Percentiles rank a stretch among this genome's conserved stretches.
Conservation (phyloP, 805 yeast genomes). For the Myxozyma geophila region DNA sequence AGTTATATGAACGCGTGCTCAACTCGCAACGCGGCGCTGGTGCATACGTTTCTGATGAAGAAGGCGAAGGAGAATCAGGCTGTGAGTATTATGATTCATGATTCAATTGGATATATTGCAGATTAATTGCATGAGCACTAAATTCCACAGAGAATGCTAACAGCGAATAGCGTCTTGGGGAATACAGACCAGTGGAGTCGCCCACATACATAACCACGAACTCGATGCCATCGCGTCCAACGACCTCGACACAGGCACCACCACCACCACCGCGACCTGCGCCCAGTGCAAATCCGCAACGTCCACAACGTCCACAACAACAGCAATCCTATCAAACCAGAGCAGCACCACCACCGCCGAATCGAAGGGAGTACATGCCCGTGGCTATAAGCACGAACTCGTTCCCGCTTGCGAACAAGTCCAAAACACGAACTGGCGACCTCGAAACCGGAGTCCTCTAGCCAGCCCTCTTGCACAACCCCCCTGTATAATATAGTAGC, state of each 20-base stretch:
- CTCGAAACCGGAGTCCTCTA: conserved; percentile 23
- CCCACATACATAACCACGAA: conserved; percentile 10
- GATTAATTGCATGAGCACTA: background rate
- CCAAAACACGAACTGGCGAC: conserved; percentile 16
- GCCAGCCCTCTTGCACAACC: background rate
- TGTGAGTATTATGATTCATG: conserved; percentile 12
- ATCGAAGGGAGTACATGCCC: conserved; percentile 6
- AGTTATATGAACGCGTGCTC: conserved; percentile 86
- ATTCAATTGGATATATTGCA: background rate
- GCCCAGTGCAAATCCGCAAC: conserved; percentile 15
- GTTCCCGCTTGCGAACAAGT: background rate
- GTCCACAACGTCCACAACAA: background rate
- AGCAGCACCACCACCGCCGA: background rate
- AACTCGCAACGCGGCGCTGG: conserved; percentile 83
- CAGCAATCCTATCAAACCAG: too few relatives aligned
- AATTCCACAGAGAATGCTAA: background rate
- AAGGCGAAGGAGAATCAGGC: conserved; percentile 36
- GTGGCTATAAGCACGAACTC: conserved; percentile 3
- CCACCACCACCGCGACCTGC: conserved; percentile 14
- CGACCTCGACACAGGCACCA: conserved; percentile 1
- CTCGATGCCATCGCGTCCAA: conserved; percentile 2
- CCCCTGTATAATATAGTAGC: too few relatives aligned
- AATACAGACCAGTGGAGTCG: conserved; percentile 8
- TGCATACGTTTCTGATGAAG: conserved; percentile 56
- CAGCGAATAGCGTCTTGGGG: conserved; percentile 14